Evolutionary conservation across 805 yeast genomes (phyloP).

Genomic region (Kregervanrija pseudodelftensis): DNA sequence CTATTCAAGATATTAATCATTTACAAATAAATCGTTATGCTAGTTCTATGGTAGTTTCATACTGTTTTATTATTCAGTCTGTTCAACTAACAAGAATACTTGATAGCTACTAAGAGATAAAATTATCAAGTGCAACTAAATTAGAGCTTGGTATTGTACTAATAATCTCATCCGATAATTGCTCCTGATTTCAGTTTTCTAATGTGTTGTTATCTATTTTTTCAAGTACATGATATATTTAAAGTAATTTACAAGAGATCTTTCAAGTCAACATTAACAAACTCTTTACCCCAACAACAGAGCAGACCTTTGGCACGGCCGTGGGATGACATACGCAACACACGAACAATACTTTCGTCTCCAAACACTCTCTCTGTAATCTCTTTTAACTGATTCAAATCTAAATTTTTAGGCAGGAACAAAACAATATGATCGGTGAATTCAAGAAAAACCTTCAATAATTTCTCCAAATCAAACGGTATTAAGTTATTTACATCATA

Average conservation of each 20-base stretch:
- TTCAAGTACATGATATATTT: too few relatives aligned
- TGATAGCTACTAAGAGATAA: too few relatives aligned
- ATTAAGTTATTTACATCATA: conserved; percentile 39
- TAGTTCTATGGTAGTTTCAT: too few relatives aligned
- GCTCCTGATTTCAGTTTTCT: too few relatives aligned
- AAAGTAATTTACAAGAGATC: background rate
- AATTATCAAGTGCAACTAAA: too few relatives aligned
- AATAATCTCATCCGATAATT: too few relatives aligned
- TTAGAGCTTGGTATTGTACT: too few relatives aligned
- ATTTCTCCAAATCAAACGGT: conserved; percentile 40
- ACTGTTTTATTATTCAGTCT: too few relatives aligned
- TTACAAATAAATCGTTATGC: too few relatives aligned
- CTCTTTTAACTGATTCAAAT: conserved; percentile 41
- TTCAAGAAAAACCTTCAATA: conserved; percentile 34
- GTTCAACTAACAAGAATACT: too few relatives aligned
- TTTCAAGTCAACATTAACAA: conserved; percentile 17
- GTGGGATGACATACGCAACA: conserved; percentile 8
- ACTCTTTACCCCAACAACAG: conserved; percentile 53
- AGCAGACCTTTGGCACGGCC: conserved; percentile 47
- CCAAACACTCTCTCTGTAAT: conserved; percentile 43
- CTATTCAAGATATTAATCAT: too few relatives aligned
- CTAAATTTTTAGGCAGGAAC: conserved; percentile 55
- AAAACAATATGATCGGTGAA: conserved; percentile 44
- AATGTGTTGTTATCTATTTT: too few relatives aligned
- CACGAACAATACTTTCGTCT: conserved; percentile 10